Evolutionary conservation across 345 rosid genomes (phyloP).

Genomic region (Eucalyptus brandiana): DNA sequence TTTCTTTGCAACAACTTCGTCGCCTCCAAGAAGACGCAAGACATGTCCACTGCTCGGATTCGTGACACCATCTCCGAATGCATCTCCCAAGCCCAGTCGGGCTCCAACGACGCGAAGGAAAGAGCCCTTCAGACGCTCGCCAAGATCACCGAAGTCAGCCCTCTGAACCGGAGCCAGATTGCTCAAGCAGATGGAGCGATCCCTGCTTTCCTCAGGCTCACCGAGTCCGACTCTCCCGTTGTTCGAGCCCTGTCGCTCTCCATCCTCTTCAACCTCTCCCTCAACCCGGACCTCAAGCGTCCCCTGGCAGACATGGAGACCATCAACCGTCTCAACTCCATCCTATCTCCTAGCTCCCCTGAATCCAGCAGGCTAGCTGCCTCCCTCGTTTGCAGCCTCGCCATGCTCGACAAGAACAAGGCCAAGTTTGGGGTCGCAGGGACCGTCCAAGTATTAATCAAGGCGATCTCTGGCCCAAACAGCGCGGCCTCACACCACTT

Average conservation of each 20-base stretch:
- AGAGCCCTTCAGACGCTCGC: constrained; percentile 34
- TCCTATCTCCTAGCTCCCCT: constrained; percentile 9
- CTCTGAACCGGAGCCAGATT: constrained; percentile 22
- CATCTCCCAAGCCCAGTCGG: constrained; percentile 18
- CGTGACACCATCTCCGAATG: constrained; percentile 12
- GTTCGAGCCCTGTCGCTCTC: constrained; percentile 22
- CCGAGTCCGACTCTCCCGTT: constrained; percentile 11
- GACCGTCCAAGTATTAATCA: constrained; percentile 22
- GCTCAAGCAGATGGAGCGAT: constrained; percentile 28
- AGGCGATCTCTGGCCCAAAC: constrained; percentile 5
- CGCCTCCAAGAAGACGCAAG: background rate
- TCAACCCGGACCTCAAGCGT: constrained; percentile 39
- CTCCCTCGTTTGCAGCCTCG: constrained; percentile 48
- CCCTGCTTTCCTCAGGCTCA: constrained; percentile 16
- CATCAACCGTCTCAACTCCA: constrained; percentile 28
- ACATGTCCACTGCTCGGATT: constrained; percentile 9
- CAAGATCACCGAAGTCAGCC: constrained; percentile 33
- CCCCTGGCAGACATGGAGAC: constrained; percentile 34
- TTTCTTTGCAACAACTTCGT: background rate
- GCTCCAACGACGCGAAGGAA: constrained; percentile 13
- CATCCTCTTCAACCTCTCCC: constrained; percentile 47
- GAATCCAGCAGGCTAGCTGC: constrained; percentile 22
- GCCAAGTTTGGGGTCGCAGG: constrained; percentile 59
- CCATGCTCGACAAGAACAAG: constrained; percentile 61
- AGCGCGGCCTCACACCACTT: constrained; percentile 23